Evolutionary conservation across 164 flowering plant species (phyloP), one percentile per base, ranked within the genome.

Genomic region (Amborella trichopoda): DNA sequence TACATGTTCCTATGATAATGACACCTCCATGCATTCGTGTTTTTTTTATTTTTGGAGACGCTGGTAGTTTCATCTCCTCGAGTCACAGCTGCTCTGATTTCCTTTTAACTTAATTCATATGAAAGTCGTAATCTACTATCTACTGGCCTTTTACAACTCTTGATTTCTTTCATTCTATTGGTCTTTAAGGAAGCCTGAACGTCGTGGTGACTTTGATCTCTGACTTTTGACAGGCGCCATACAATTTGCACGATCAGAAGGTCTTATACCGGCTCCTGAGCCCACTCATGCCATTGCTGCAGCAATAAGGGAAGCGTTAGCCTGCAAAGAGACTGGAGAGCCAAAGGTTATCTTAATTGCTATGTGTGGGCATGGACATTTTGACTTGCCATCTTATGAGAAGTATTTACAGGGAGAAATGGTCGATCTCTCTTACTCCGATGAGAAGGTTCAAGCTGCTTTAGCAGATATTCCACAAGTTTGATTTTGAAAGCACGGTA

Each of bases 211-310:
- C n/a, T n/a, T n/a, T n/a, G n/a, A n/a, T n/a, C n/a, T n/a, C n/a
- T n/a, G n/a, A n/a, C n/a, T n/a, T n/a, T n/a, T 57, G 49, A 41
- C 64, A 91, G 99, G 93, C 50, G 96, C 96, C 11, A 73, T 91
- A 58, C 67, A 81, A 56, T 86, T 91, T 78, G 95, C 90, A 9
- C 67, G 96, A 51, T 16, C 81, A 1, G 95, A 87, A 68, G 99
- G 99, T 40, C 38, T 81, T 38, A 91, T 91, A 53, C 88, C 96
- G 8, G 99, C 99, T 17, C 96, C 96, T 1, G 96, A 91, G 56
- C 96, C 99, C 34, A 77, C 93, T 42, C 99, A 91, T 68, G 95
- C 99, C 32, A 87, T 91, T 48, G 99, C 99, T 34, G 99, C 99
- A 3, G 70, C 85, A 13, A 84, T 87, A 25, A 66, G 99, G 59